phyloP scores from a whole-genome alignment of 352 stramenopile species.

The Pythium plurisporium region DNA sequence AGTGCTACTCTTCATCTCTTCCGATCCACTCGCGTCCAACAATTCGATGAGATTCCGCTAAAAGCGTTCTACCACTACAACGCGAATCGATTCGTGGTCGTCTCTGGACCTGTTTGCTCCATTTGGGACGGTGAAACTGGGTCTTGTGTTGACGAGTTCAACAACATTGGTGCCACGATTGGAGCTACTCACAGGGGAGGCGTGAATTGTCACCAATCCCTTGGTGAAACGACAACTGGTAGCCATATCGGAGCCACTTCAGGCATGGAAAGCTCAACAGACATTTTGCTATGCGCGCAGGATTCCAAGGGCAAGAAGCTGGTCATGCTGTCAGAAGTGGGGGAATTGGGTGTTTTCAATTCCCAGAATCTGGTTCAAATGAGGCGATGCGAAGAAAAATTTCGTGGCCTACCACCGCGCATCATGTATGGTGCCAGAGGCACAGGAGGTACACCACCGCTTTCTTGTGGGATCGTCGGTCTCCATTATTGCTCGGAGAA shows the following conservation, averaged over 20 bases:
- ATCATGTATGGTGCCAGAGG: not conserved
- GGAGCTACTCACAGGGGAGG: not conserved
- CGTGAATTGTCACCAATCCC: not conserved
- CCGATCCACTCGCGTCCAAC: slow-evolving; percentile 49
- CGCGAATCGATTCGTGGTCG: slow-evolving; percentile 63
- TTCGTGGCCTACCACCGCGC: slow-evolving; percentile 10
- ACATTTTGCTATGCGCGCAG: slow-evolving; percentile 49
- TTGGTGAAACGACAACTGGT: not conserved
- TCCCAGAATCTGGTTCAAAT: slow-evolving; percentile 73
- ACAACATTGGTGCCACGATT: slow-evolving; percentile 29
- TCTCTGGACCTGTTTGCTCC: slow-evolving; percentile 54
- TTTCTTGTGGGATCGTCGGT: slow-evolving; percentile 43
- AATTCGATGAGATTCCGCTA: slow-evolving; percentile 66
- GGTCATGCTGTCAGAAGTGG: slow-evolving; percentile 48
- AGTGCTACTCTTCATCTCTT: slow-evolving; percentile 55
- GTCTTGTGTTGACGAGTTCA: slow-evolving; percentile 51
- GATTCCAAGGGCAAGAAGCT: slow-evolving; percentile 62
- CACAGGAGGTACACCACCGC: not conserved
- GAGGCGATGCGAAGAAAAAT: slow-evolving; percentile 53
- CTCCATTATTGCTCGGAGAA: slow-evolving; percentile 75
- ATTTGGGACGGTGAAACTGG: slow-evolving; percentile 69
- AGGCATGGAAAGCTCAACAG: slow-evolving; percentile 23
- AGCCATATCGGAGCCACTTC: slow-evolving; percentile 11
- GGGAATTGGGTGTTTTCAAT: slow-evolving; percentile 64
- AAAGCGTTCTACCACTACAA: slow-evolving; percentile 69